These are phyloP conservation scores for Magnaporthiopsis incrustans DNA, from an alignment of 2,329 filamentous ascomycete species.

Conservation along the genomic window DNA sequence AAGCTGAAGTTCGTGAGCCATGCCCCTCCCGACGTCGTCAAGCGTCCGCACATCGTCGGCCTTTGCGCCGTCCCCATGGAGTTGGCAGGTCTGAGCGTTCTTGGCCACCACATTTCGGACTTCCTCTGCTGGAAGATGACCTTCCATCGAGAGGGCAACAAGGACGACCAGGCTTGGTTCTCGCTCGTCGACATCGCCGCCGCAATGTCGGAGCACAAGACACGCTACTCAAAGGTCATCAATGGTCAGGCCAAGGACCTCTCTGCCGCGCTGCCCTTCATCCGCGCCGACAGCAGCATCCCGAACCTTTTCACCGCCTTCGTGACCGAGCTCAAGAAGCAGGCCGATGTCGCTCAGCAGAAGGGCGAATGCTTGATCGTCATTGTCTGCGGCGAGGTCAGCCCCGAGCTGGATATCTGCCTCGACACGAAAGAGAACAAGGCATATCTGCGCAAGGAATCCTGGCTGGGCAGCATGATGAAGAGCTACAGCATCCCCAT, in stretches of 20 bases:
- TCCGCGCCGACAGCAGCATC: not conserved
- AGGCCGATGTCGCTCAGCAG: conserved; percentile 2
- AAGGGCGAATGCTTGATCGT: conserved; percentile 4
- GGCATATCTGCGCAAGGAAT: not conserved
- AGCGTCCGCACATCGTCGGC: conserved; percentile 3
- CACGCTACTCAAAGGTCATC: not conserved
- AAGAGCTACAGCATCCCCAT: conserved; percentile 5
- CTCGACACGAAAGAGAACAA: not conserved
- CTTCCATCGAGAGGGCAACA: conserved; percentile 3
- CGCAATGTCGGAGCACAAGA: not conserved
- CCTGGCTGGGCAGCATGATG: not conserved
- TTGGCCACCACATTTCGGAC: conserved; percentile 2
- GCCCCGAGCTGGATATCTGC: conserved; percentile 5
- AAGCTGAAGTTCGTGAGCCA: conserved; percentile 10
- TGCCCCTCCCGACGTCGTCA: conserved; percentile 1
- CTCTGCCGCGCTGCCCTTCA: not conserved
- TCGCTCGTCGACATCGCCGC: conserved; percentile 1
- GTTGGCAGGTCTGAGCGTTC: not conserved
- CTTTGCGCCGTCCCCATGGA: conserved; percentile 1
- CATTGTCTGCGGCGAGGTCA: conserved; percentile 2
- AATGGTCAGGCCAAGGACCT: not conserved
- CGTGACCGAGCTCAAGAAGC: conserved; percentile 1
- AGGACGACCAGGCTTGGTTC: conserved; percentile 3
- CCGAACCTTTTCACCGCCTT: conserved; percentile 2
- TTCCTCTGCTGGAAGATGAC: conserved; percentile 6